phyloP scores from a whole-genome alignment of 148 eudicot species.

The Tetragonia tetragonoides region DNA sequence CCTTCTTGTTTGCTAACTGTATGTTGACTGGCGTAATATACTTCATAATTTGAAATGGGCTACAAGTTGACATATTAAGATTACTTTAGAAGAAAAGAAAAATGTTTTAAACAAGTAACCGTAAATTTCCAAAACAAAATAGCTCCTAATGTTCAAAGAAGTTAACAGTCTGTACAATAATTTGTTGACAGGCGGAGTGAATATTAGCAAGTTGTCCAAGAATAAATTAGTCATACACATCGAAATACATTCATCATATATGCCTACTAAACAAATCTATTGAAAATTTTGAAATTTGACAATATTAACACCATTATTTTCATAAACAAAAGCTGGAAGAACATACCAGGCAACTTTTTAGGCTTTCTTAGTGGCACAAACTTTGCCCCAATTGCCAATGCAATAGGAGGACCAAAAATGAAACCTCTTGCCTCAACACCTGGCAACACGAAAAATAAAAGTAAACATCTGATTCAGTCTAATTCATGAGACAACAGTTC shows the following conservation, averaged over 20 bases:
- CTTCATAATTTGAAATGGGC: too few relatives aligned
- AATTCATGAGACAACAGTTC: not conserved
- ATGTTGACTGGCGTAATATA: too few relatives aligned
- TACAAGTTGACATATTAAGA: not conserved
- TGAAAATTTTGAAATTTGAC: not conserved
- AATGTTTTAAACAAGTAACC: not conserved
- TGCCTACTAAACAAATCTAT: not conserved
- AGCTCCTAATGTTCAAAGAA: not conserved
- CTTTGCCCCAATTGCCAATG: conserved; percentile 93
- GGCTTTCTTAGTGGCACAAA: conserved; percentile 95
- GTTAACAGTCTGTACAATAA: not conserved
- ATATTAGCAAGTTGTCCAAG: not conserved
- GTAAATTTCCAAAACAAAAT: not conserved
- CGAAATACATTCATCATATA: not conserved
- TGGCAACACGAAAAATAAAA: conserved; percentile 26
- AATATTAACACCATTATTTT: not conserved
- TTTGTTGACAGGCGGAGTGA: not conserved
- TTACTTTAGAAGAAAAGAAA: not conserved
- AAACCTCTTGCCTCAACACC: conserved; percentile 93
- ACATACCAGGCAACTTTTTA: conserved; percentile 76
- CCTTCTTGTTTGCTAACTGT: too few relatives aligned
- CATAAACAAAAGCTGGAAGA: not conserved
- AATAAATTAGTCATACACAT: not conserved
- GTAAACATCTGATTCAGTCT: not conserved
- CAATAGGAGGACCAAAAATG: conserved; percentile 93